Conservation (phyloP, 345 rosid genomes). For the Trapa incisa region DNA sequence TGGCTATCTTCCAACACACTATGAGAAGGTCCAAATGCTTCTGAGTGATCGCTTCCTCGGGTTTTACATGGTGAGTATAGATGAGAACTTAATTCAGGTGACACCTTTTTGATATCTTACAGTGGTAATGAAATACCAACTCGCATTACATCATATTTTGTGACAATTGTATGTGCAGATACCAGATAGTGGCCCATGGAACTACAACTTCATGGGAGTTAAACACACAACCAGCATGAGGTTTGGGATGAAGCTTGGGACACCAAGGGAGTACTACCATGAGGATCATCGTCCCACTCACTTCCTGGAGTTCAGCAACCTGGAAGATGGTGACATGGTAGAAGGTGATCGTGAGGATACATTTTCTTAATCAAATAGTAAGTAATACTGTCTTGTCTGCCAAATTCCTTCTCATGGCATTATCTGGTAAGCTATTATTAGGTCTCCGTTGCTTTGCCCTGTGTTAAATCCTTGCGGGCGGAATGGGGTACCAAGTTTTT, state of each 20-base stretch:
- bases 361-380: constrained; percentile 24
- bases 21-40: constrained; percentile 99
- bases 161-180: constrained; percentile 18
- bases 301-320: constrained; percentile 88
- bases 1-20: constrained; percentile 91
- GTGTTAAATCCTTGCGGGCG: too few species aligned
- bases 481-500: too few species aligned
- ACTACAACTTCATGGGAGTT: constrained; percentile 96
- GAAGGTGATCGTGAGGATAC: constrained; percentile 95
- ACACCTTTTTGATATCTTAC: too few species aligned
- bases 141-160: neutral
- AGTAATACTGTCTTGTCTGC: neutral
- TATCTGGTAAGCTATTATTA: too few species aligned
- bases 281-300: constrained; percentile 95
- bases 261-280: constrained; percentile 73
- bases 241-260: constrained; percentile 77
- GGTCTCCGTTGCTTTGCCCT: too few species aligned
- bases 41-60: constrained; percentile 91
- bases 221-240: constrained; percentile 93
- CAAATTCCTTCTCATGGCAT: too few species aligned
- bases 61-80: constrained; percentile 74
- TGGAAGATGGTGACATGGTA: constrained; percentile 60
- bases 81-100: too few species aligned
- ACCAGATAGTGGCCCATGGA: constrained; percentile 94
- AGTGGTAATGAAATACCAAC: neutral